These are phyloP conservation scores for Intubia oerlemansii DNA, from an alignment of 2,329 filamentous ascomycete genomes.

Conservation along the genomic window DNA sequence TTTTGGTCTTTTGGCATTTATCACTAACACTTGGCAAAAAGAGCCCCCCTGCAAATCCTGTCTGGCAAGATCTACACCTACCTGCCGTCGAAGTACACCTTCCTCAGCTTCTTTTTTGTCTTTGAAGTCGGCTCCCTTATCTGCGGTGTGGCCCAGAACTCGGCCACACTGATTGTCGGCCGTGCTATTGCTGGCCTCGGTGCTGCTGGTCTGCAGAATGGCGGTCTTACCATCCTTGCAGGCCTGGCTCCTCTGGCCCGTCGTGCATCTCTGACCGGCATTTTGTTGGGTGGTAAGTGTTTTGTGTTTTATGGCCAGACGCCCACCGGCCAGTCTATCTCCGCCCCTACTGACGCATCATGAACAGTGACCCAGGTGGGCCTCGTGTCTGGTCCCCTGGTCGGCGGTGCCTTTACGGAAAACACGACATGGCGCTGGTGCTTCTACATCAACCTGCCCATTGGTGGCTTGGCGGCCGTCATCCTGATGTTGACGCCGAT, in stretches of 20 bases:
- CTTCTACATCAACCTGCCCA: constrained; percentile 19
- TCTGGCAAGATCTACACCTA: constrained; percentile 28
- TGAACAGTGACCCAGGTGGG: no score
- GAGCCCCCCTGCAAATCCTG: constrained; percentile 22
- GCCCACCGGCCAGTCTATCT: no score
- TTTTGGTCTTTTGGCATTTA: no score
- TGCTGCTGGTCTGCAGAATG: constrained; percentile 22
- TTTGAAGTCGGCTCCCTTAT: constrained; percentile 33
- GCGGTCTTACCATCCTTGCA: no score
- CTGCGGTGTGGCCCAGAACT: constrained; percentile 25
- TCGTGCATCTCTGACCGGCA: no score
- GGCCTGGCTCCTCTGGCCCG: no score
- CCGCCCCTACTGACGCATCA: no score
- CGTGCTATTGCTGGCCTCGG: constrained; percentile 26
- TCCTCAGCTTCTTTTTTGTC: constrained; percentile 23
- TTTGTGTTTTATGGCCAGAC: constrained; percentile 15
- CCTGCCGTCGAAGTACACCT: constrained; percentile 28
- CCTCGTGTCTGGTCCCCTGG: constrained; percentile 16
- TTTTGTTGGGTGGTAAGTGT: constrained; percentile 15
- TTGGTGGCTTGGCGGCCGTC: constrained; percentile 14
- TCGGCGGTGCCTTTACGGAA: constrained; percentile 18
- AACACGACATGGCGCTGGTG: constrained; percentile 17
- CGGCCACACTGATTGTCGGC: constrained; percentile 27
- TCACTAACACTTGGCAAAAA: no score
- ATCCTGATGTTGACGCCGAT: constrained; percentile 14